Evolutionary conservation across 306 rosid species (phyloP), one percentile per base, ranked within the genome.

Genomic region (Mucuna pruriens): DNA sequence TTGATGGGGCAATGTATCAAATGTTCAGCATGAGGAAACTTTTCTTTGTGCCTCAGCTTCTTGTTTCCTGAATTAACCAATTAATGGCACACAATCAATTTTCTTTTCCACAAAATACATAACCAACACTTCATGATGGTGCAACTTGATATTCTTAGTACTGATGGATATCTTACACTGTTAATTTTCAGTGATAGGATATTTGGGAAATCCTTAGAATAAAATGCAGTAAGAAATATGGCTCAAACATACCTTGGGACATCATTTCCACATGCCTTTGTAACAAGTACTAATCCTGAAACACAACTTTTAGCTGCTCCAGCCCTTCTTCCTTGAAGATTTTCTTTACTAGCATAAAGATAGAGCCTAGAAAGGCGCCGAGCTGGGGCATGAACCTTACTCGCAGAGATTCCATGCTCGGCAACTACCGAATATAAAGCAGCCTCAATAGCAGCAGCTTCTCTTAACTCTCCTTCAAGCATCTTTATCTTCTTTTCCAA

Each of bases 191-290:
- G 20, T 57, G n/a, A 63, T 13, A 45, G 22, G 71, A 76, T 40
- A 19, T 3, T 6, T 11, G 74, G 39, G 74, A 45, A 70, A 57
- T 11, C 36, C 33, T 40, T 10, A 55, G 26, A 80, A 49, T 20
- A 62, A 74, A 46, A 77, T 58, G 25, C 33, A 71, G 9, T 44
- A 76, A 51, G 49, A 19, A 31, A 70, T 49, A 13, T 9, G 38
- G 74, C 64, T 57, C 26, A 64, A 23, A 44, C 19, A 34, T 86
- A 93, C 98, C 98, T 93, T 23, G 98, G 97, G 74, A 93, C 97
- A 70, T 93, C 97, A 85, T 93, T 91, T 78, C 98, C 98, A 85
- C 98, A 91, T 17, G 98, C 94, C 88, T 91, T 93, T 85, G 94
- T 84, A 51, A 91, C 92, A 72, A 90, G 88, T 49, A 93, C 93